These are phyloP conservation scores for Colletotrichum incanum DNA, from an alignment of 2,329 filamentous ascomycete genomes.

Conservation along the genomic window DNA sequence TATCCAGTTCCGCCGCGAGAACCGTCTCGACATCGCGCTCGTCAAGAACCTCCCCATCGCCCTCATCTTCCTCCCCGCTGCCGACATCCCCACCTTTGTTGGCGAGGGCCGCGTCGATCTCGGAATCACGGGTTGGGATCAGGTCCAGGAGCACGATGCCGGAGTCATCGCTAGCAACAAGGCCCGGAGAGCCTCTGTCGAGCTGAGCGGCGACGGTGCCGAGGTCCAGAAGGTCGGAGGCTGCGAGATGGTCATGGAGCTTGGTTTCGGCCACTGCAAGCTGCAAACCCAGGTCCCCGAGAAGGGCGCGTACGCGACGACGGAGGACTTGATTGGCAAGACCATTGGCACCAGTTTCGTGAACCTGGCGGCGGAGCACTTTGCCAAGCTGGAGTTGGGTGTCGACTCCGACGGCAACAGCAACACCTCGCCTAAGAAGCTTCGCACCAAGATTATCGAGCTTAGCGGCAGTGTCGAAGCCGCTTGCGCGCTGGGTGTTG, in stretches of 20 bases:
- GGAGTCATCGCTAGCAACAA: slow-evolving; percentile 66
- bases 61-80: slow-evolving; percentile 95
- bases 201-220: slow-evolving; percentile 59
- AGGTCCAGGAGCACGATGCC: slow-evolving; percentile 91
- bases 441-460: slow-evolving; percentile 92
- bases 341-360: slow-evolving; percentile 98
- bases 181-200: slow-evolving; percentile 64
- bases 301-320: slow-evolving; percentile 79
- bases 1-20: slow-evolving; percentile 96
- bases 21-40: slow-evolving; percentile 95
- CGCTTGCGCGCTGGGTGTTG: slow-evolving; percentile 94
- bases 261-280: slow-evolving; percentile 92
- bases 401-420: slow-evolving; percentile 59
- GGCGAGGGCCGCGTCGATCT: slow-evolving; percentile 94
- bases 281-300: slow-evolving; percentile 97
- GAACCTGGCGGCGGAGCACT: slow-evolving; percentile 86
- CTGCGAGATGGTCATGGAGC: slow-evolving; percentile 89
- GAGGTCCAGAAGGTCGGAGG: slow-evolving; percentile 69
- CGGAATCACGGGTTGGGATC: slow-evolving; percentile 94
- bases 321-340: slow-evolving; percentile 88
- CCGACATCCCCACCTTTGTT: slow-evolving; percentile 97
- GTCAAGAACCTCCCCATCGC: slow-evolving; percentile 98
- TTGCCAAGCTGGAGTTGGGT: slow-evolving; percentile 80
- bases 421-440: slow-evolving; percentile 61
- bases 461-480: slow-evolving; percentile 97